These are phyloP conservation scores for Quaeritorhiza haematococci DNA, from an alignment of 371 early-diverging fungal genomes.

Conservation along the genomic window DNA sequence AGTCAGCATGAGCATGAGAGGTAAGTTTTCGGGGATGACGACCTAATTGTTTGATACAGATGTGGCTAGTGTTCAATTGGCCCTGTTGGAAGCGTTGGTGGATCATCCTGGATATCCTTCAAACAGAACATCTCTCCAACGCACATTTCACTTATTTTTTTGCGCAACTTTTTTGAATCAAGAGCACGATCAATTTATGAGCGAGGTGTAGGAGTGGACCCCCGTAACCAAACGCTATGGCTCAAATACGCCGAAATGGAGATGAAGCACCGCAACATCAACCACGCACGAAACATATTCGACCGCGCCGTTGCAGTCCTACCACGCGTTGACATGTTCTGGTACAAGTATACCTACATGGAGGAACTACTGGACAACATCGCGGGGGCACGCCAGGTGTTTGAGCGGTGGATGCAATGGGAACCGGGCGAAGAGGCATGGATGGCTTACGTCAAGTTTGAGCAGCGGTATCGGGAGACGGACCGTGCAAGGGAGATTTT, in stretches of 20 bases:
- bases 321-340: slow-evolving; percentile 92
- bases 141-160: background rate
- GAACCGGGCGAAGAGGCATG: slow-evolving; percentile 90
- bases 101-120: background rate
- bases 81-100: background rate
- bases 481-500: slow-evolving; percentile 78
- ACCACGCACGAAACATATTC: slow-evolving; percentile 85
- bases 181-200: slow-evolving; percentile 90
- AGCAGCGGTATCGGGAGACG: slow-evolving; percentile 79
- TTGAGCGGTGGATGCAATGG: slow-evolving; percentile 98
- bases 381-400: slow-evolving; percentile 83
- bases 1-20: slow-evolving; percentile 76
- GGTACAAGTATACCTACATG: slow-evolving; percentile 97
- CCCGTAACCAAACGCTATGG: slow-evolving; percentile 80
- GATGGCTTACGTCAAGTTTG: slow-evolving; percentile 91
- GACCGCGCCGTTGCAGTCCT: slow-evolving; percentile 86
- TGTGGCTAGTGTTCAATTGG: no score
- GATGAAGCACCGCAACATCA: slow-evolving; percentile 88
- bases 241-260: slow-evolving; percentile 95
- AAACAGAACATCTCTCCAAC: background rate
- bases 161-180: background rate
- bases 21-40: slow-evolving; percentile 4
- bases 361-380: slow-evolving; percentile 92
- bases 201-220: slow-evolving; percentile 86
- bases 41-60: no score